Base-by-base conservation (phyloP, 352 stramenopile species). In the Thalassiosira livingstoniorum region DNA sequence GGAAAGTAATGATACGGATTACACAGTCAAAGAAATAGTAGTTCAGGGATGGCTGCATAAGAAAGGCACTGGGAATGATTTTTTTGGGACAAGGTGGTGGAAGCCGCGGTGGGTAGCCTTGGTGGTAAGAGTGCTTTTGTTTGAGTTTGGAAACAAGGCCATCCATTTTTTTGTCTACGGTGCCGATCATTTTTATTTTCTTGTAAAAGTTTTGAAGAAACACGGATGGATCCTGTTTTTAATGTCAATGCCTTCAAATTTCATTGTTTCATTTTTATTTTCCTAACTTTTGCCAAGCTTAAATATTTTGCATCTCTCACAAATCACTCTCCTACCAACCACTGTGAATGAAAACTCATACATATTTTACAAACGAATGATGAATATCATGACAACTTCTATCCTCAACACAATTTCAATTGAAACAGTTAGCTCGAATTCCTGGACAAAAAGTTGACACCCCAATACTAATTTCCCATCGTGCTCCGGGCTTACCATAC, bases 11-110 rank as follows among this genome's bases (percentile, higher is more conserved):
- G 7, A 27, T 58, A 5, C 47, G 5, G n/a, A 63, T 42, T 73
- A 73, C 27, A 73, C 27, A 3, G n/a, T 73, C 31, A 73, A 23
- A 2, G 45, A 73, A 27, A 73, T 45, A 7, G 70, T 92, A 21
- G 81, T 77, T 7, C 71, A 92, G 69, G 86, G 86, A 35, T 90
- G 82, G 78, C n/a, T 92, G 18, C 72, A 89, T 37, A 92, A 92
- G 74, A 92, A 92, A 47, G 86, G 86, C 0, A 87, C 83, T 37
- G 86, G 86, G 1, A 76, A 80, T 34, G 86, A 92, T 66, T 87
- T 75, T 68, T 77, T 87, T 21, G 80, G 79, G 32, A 89, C 47
- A 43, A 62, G 64, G 27, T 79, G 64, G 54, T 90, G 86, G 83
- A 92, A 92, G 74, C 18, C 72, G 31, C 66, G 86, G 47, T 92